Evolutionary conservation across 371 early-diverging fungal species (phyloP).

Genomic region (Ordospora colligata): DNA sequence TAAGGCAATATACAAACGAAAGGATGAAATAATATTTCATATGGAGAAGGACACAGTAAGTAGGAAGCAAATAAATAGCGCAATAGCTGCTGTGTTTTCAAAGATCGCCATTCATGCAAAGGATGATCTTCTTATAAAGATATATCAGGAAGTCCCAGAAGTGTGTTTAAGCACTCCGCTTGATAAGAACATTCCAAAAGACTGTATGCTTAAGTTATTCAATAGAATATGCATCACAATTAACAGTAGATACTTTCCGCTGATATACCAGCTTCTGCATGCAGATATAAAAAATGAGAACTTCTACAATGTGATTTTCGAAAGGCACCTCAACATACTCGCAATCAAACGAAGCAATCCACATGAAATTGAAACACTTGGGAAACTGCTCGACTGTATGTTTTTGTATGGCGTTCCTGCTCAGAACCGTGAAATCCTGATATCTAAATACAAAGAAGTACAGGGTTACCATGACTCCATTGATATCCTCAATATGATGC

Average conservation of each 20-base stretch:
- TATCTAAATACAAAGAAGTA: not conserved
- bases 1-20: constrained; percentile 27
- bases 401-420: not conserved
- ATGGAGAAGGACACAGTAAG: constrained; percentile 4
- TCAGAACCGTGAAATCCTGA: constrained; percentile 1
- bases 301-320: constrained; percentile 4
- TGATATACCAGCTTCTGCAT: constrained; percentile 20
- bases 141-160: constrained; percentile 34
- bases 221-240: not conserved
- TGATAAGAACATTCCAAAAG: not conserved
- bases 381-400: constrained; percentile 3
- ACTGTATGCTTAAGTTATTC: not conserved
- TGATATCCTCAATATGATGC: constrained; percentile 1
- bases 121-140: constrained; percentile 18
- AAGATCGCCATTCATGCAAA: constrained; percentile 10
- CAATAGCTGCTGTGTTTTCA: not conserved
- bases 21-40: constrained; percentile 27
- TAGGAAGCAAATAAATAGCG: not conserved
- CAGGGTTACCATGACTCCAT: not conserved
- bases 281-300: not conserved
- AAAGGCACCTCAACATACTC: constrained; percentile 25
- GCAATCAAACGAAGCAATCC: not conserved
- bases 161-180: constrained; percentile 2
- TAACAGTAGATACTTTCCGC: not conserved
- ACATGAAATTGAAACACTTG: not conserved